Evolutionary conservation across 2,329 filamentous ascomycete genomes (phyloP).

Genomic region (Cladosporium sp.): DNA sequence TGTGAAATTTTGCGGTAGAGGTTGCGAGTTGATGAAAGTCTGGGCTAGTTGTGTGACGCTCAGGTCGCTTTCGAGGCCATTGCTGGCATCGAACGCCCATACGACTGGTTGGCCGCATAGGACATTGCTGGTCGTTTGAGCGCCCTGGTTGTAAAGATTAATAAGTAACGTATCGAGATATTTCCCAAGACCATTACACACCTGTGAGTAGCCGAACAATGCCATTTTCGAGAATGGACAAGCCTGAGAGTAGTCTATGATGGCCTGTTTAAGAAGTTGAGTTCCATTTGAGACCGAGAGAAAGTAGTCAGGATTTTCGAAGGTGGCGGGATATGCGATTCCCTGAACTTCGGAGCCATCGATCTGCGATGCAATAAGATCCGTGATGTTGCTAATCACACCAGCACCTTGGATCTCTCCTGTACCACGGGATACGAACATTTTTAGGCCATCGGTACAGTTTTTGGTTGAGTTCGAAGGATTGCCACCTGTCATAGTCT

Average conservation of each 20-base stretch:
- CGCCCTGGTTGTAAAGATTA: not conserved
- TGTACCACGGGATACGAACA: slow-evolving; percentile 5
- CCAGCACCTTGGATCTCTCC: not conserved
- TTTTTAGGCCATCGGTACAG: slow-evolving; percentile 1
- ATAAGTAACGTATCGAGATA: not conserved
- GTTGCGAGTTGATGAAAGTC: slow-evolving; percentile 1
- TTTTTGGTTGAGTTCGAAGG: not conserved
- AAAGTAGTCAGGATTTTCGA: slow-evolving; percentile 1
- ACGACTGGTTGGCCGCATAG: slow-evolving; percentile 7
- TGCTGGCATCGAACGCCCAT: slow-evolving; percentile 2
- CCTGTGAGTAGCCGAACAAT: slow-evolving; percentile 11
- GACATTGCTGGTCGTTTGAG: slow-evolving; percentile 3
- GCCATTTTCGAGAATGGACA: slow-evolving; percentile 7
- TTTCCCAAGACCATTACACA: not conserved
- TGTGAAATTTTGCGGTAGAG: slow-evolving; percentile 5
- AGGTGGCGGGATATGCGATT: not conserved
- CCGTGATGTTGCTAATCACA: not conserved
- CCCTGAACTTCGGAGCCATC: slow-evolving; percentile 1
- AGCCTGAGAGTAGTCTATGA: slow-evolving; percentile 2
- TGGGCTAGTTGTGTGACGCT: not conserved
- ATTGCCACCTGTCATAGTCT: not conserved
- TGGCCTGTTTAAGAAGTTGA: slow-evolving; percentile 1
- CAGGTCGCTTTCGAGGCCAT: slow-evolving; percentile 3
- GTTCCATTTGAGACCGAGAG: slow-evolving; percentile 8
- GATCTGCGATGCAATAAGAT: slow-evolving; percentile 5